A percentile compares a stretch with the other conserved stretches of the same genome.
phyloP scores from a whole-genome alignment of 352 stramenopile species.

The Globisporangium abappressorium region DNA sequence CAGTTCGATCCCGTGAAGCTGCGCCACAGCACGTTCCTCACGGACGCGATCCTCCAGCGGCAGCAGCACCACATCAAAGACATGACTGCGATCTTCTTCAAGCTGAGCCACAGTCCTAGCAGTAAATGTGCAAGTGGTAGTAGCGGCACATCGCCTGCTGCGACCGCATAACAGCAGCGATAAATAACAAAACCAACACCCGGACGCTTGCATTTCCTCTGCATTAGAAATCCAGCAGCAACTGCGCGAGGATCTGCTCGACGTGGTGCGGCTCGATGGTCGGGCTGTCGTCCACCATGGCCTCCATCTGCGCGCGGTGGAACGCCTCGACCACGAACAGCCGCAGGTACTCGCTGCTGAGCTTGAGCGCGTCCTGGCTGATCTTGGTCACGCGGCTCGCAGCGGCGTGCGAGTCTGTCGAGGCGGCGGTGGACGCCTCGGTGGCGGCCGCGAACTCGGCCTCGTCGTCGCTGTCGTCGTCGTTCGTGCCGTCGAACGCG shows the following conservation, averaged over 20 bases:
- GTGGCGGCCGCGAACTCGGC: conserved; percentile 26
- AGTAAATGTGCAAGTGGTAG: not conserved
- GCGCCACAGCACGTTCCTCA: conserved; percentile 49
- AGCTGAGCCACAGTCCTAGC: conserved; percentile 9
- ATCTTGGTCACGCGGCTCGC: conserved; percentile 65
- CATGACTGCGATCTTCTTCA: conserved; percentile 24
- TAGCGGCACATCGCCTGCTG: not conserved
- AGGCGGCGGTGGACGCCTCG: conserved; percentile 18
- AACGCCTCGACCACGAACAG: conserved; percentile 78
- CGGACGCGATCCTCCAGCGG: conserved; percentile 37
- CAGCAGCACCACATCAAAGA: conserved; percentile 30
- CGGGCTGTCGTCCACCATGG: conserved; percentile 81
- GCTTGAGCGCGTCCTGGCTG: conserved; percentile 62
- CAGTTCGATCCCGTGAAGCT: conserved; percentile 40
- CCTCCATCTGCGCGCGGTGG: conserved; percentile 80
- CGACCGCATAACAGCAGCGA: not conserved
- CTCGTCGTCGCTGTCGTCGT: conserved; percentile 40
- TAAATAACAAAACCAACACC: not conserved
- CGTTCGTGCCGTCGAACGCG: conserved; percentile 23
- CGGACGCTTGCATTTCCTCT: not conserved
- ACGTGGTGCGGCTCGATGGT: conserved; percentile 71
- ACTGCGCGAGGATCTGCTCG: conserved; percentile 77
- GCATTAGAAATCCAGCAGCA: conserved; percentile 78
- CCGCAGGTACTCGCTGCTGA: conserved; percentile 71
- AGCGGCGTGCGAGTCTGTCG: conserved; percentile 11